These are phyloP conservation scores for Arthrobotrys sphaeroides DNA, from an alignment of 2,329 filamentous ascomycete genomes.

Conservation along the genomic window DNA sequence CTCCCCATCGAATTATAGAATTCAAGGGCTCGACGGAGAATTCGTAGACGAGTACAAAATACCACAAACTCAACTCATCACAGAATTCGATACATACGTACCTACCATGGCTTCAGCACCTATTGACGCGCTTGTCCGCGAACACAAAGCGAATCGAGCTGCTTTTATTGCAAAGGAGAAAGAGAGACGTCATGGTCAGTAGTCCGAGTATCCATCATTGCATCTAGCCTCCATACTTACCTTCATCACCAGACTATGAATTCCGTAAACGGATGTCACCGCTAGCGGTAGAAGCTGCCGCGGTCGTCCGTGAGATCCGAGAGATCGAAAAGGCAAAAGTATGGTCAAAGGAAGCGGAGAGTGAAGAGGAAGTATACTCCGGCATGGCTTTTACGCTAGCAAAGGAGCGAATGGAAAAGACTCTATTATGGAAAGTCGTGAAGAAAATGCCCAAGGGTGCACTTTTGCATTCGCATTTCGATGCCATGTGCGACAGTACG, in stretches of 20 bases:
- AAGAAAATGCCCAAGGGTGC: constrained; percentile 88
- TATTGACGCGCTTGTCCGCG: constrained; percentile 63
- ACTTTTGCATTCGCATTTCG: constrained; percentile 85
- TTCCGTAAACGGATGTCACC: constrained; percentile 81
- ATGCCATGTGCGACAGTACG: constrained; percentile 81
- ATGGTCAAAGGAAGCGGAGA: constrained; percentile 77
- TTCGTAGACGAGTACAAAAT: constrained; percentile 9
- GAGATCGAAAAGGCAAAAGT: constrained; percentile 77
- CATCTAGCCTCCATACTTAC: constrained; percentile 58
- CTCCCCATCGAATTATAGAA: not conserved
- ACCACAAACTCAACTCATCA: constrained; percentile 42
- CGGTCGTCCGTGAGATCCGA: constrained; percentile 81
- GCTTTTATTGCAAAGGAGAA: constrained; percentile 82
- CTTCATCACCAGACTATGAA: constrained; percentile 68
- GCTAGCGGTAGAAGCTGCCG: constrained; percentile 78
- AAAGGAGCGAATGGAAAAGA: constrained; percentile 84
- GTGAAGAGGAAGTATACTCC: constrained; percentile 74
- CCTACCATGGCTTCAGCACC: constrained; percentile 34
- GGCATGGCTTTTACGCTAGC: constrained; percentile 94
- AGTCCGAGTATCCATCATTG: constrained; percentile 16
- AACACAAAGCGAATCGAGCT: constrained; percentile 80
- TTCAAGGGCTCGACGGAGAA: not conserved
- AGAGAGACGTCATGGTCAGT: constrained; percentile 79
- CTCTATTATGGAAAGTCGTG: constrained; percentile 85
- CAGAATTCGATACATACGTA: too few species aligned